Percentiles rank a stretch among this genome's conserved stretches.
Evolutionary conservation across 148 eudicot species (phyloP).

Genomic region (Arbutus unedo): DNA sequence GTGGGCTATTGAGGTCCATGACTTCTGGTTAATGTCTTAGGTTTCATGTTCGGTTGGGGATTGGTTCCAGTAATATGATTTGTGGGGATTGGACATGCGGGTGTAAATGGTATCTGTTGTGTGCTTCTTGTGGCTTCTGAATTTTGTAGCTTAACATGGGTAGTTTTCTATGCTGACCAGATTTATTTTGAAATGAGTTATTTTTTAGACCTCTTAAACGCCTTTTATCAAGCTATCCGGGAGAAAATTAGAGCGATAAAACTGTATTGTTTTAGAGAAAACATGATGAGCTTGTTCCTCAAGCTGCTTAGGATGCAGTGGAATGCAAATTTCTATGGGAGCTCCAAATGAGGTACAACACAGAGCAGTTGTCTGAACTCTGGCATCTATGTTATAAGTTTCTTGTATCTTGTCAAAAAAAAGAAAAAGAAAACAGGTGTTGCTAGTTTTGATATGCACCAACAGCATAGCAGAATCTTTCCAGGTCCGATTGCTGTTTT

Average conservation of each 20-base stretch:
- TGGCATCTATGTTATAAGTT: not conserved
- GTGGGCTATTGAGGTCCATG: not conserved
- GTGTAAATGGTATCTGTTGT: not conserved
- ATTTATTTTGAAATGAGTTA: not conserved
- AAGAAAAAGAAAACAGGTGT: not conserved
- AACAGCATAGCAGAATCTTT: not conserved
- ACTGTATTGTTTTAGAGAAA: not conserved
- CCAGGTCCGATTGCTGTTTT: not conserved
- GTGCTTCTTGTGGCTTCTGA: not conserved
- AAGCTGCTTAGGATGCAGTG: not conserved
- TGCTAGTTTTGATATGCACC: not conserved
- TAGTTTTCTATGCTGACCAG: not conserved
- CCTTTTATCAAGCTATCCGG: not conserved
- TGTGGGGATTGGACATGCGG: not conserved
- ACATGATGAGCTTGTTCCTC: not conserved
- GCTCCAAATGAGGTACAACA: not conserved
- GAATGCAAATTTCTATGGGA: not conserved
- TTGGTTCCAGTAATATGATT: not conserved
- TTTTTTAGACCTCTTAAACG: not conserved
- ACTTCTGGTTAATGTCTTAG: not conserved
- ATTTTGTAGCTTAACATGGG: not conserved
- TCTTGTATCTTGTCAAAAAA: not conserved
- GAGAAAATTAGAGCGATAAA: not conserved
- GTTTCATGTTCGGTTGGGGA: not conserved
- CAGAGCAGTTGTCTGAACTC: not conserved